Evolutionary conservation across 306 rosid species (phyloP), one percentile per base, ranked within the genome.

Genomic region (Quercus variabilis): DNA sequence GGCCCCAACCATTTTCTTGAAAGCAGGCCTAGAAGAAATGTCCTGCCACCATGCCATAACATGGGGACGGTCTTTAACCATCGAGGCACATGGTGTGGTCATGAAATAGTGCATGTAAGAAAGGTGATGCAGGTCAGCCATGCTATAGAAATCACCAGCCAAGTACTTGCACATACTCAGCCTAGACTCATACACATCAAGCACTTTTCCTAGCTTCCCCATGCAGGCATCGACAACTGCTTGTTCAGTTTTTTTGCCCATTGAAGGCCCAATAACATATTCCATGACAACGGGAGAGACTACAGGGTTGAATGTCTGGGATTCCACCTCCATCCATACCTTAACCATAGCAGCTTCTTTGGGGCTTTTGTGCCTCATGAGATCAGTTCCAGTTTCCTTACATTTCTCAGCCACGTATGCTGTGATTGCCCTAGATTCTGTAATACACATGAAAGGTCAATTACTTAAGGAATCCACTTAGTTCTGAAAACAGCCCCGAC

Each of bases 11-110:
- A 91, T 88, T 74, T 89, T 90, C 18, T 30, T 49, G 43, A 82
- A 87, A 13, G 97, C 89, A 15, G 86, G 86, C 81, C 97, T 80
- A 9, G 95, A 84, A 60, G 92, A 88, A 19, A 93, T 82, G 74
- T 86, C 89, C 13, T 87, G 90, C 98, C 98, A 93, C 98, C 97
- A 91, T n/a, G 87, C 93, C 93, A 85, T 90, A 60, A 93, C 90
- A 79, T 76, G 88, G 0, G 93, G 88, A 11, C 88, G 89, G 28
- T 88, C 92, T 35, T 79, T 77, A 17, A 93, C 55, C 76, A 87
- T 4, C 2, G 89, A 85, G 35, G 95, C 88, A 82, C 85, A 90
- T 4, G 93, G 93, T 0, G 97, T 87, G 57, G 85, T 88, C 97
- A 89, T 91, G 59, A 93, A 81, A 69, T 91, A 92, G 55, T 86